Percentiles rank a stretch among this genome's conserved stretches.
Evolutionary conservation across 768 basidiomycete species (phyloP).

Genomic region (Fomitopsis pulvina): DNA sequence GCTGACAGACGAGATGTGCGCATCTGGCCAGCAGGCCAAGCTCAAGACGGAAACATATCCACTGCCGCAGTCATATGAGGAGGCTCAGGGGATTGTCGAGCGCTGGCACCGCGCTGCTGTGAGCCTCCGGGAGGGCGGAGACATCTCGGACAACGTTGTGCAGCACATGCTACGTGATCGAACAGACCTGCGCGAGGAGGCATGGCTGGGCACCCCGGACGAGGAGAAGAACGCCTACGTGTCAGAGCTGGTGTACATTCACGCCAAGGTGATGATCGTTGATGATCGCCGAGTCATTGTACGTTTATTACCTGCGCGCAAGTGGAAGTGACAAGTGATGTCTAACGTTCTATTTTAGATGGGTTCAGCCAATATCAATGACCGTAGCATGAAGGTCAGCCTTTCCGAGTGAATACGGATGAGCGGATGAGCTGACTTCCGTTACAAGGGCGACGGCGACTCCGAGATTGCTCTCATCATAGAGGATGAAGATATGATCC

Average conservation of each 20-base stretch:
- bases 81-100: constrained; percentile 61
- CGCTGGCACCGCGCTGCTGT: constrained; percentile 66
- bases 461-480: constrained; percentile 92
- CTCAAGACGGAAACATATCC: constrained; percentile 54
- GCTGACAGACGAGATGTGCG: constrained; percentile 34
- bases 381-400: constrained; percentile 69
- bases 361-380: constrained; percentile 92
- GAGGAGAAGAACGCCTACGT: constrained; percentile 82
- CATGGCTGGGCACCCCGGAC: constrained; percentile 77
- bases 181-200: constrained; percentile 59
- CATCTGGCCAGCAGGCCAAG: constrained; percentile 33
- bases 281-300: constrained; percentile 89
- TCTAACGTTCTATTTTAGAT: constrained; percentile 40
- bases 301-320: constrained; percentile 28
- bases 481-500: constrained; percentile 78
- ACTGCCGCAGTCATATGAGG: constrained; percentile 62
- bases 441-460: constrained; percentile 80
- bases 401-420: background rate
- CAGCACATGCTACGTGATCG: constrained; percentile 71
- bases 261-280: constrained; percentile 90
- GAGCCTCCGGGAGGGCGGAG: constrained; percentile 47
- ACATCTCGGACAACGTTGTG: constrained; percentile 69
- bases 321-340: background rate
- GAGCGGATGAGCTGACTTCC: background rate
- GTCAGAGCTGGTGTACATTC: constrained; percentile 75